phyloP scores from a whole-genome alignment of 139 green algal species.

The Tetradesmus lagerheimii region DNA sequence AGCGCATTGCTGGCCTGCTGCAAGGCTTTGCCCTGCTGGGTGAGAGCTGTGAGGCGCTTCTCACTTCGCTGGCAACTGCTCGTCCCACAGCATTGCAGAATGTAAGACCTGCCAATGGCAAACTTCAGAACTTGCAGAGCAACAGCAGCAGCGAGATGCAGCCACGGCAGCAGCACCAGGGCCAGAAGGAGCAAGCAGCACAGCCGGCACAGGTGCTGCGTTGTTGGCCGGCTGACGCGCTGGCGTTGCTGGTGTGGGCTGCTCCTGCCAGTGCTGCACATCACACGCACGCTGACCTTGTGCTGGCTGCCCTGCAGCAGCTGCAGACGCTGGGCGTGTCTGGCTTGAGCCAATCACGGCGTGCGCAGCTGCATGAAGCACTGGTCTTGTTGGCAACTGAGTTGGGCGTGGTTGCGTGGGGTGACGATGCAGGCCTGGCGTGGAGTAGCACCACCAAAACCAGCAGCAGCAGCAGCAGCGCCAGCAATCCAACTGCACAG shows the following conservation, averaged over 20 bases:
- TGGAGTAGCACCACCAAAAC: conserved; percentile 12
- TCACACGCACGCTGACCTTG: neutral
- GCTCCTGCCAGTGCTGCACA: neutral
- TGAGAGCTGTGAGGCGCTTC: neutral
- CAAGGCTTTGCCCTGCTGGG: conserved; percentile 40
- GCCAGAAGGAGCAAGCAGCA: neutral
- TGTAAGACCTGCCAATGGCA: neutral
- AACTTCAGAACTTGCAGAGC: neutral
- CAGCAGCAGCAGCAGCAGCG: conserved; percentile 38
- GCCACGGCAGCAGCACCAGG: neutral
- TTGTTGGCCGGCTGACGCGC: conserved; percentile 3
- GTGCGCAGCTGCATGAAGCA: conserved; percentile 26
- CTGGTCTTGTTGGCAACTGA: conserved; percentile 32
- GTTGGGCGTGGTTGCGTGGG: neutral
- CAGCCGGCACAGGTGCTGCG: neutral
- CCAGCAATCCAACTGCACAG: neutral
- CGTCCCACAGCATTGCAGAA: neutral
- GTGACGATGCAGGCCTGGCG: neutral
- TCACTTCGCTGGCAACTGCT: neutral
- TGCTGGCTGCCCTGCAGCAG: conserved; percentile 1
- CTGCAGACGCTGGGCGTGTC: neutral
- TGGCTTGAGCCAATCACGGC: neutral
- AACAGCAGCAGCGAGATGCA: conserved; percentile 5
- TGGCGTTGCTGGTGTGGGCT: conserved; percentile 26
- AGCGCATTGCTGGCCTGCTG: conserved; percentile 9